A percentile compares a stretch with the other conserved stretches of the same genome.
Evolutionary conservation across 2,329 filamentous ascomycete genomes (phyloP).

Genomic region (Triangularia verruculosa): DNA sequence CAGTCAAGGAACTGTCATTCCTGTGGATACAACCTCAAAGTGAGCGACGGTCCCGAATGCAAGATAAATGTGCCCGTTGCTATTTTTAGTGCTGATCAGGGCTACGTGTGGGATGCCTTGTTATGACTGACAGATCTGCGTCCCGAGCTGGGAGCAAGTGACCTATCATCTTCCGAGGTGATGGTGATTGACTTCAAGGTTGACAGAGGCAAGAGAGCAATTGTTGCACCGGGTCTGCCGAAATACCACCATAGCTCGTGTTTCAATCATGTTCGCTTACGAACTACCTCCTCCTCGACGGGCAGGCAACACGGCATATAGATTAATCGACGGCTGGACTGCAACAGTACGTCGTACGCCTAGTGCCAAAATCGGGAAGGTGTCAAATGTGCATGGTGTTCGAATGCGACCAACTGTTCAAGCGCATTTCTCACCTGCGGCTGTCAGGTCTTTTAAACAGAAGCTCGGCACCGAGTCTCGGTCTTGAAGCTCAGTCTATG

Average conservation of each 20-base stretch:
- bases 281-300: background rate
- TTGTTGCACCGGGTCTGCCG: constrained; percentile 6
- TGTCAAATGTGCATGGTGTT: constrained; percentile 1
- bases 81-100: constrained; percentile 17
- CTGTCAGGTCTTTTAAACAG: background rate
- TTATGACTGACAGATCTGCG: background rate
- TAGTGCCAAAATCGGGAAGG: constrained; percentile 16
- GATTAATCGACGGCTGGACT: constrained; percentile 13
- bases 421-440: background rate
- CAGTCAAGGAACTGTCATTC: background rate
- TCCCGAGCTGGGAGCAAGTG: background rate
- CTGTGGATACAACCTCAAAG: background rate
- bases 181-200: background rate
- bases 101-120: background rate
- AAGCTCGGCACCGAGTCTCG: constrained; percentile 12
- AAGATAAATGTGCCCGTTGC: constrained; percentile 8
- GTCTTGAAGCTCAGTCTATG: background rate
- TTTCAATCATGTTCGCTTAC: constrained; percentile 17
- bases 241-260: constrained; percentile 6
- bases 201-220: background rate
- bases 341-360: constrained; percentile 13
- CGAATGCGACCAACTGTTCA: constrained; percentile 3
- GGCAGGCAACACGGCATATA: constrained; percentile 14
- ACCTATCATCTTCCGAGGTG: background rate
- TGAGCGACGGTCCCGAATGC: constrained; percentile 10